Base-by-base conservation (phyloP, 371 early-diverging fungal species). In the Blakeslea trispora region DNA sequence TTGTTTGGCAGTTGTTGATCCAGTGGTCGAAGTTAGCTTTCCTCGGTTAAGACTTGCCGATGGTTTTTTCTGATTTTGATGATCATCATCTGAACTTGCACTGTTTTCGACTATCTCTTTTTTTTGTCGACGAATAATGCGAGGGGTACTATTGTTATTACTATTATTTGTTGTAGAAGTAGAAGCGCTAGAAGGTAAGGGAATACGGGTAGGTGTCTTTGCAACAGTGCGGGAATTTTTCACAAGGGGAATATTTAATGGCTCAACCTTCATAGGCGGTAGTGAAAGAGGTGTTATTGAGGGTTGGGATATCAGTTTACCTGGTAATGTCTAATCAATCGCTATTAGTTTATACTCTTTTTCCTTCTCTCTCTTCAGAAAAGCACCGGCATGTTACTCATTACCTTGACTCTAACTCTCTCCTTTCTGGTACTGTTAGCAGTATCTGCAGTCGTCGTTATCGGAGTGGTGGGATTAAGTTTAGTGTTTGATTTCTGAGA, bases 391-490 rank as follows among this genome's bases (percentile, higher is more conserved):
- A n/a, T n/a, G n/a, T n/a, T n/a, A n/a, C n/a, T n/a, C n/a, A n/a
- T n/a, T 74, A 78, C 79, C 71, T 75, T 75, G 44, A 75, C 79
- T 55, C 79, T n/a, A n/a, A n/a, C n/a, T 68, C 64, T 72, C 74
- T 53, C 78, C 53, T 53, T 41, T 56, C n/a, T n/a, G n/a, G n/a
- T n/a, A n/a, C n/a, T n/a, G 15, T 34, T 42, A 3, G 49, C 45
- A 15, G 56, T 52, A 1, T 34, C 19, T 5, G 40, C 24, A 17
- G 13, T 15, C 6, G 45, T 44, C 5, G 44, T 17, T 14, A 49
- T 53, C 43, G 22, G 37, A 37, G 17, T 34, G 18, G 42, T n/a
- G 28, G 42, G 28, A 21, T 41, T 32, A 43, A 51, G 15, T 6
- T 23, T 28, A 13, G 14, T 31, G n/a, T 15, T n/a, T 19, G 11